Base-by-base conservation (phyloP, 2,329 filamentous ascomycete genomes). In the Ophiocordyceps sinensis region DNA sequence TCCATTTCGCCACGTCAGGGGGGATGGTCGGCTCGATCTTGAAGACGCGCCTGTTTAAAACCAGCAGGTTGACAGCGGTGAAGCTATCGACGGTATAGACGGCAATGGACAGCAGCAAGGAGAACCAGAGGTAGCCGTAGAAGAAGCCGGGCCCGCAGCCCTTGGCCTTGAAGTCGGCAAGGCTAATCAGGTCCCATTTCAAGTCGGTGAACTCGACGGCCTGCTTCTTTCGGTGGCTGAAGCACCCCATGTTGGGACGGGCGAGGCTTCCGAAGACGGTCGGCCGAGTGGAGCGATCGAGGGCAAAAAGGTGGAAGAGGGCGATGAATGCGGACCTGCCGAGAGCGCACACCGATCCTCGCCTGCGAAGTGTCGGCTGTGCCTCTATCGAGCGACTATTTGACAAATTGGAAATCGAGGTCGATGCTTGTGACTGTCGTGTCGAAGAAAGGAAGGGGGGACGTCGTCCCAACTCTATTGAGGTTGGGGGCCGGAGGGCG, bases 1-100 rank as follows among this genome's bases (percentile, higher is more conserved):
- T 88, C 87, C 88, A 95, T 65, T 91, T 93, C 12, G 86, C 83
- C 41, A 89, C 74, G 38, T 76, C 66, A 54, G 93, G 77, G 4
- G 79, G 74, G 48, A 96, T 82, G 34, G 75, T 73, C 2, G 87
- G 87, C 51, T 85, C 65, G 51, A 96, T 82, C 49, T 85, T 73
- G 41, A 83, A 85, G 1, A 85, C 85, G 88, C 88, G 96, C 45
- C 77, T 77, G 64, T 93, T 77, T 64, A 94, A 95, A 42, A 75
- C 83, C 39, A 98, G 73, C 34, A 98, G 70, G 47, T 94, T 93
- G 63, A 95, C 75, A 46, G 88, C 88, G 5, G 88, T 95, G 57
- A 95, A 96, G 45, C 80, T 87, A 63, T 96, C 89, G 57, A 93
- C 83, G 26, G 71, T 79, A 60, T 94, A 95, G 49, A 94, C 87